Base-by-base conservation (phyloP, 129 eudicot species). In the Ambrosia artemisiifolia region DNA sequence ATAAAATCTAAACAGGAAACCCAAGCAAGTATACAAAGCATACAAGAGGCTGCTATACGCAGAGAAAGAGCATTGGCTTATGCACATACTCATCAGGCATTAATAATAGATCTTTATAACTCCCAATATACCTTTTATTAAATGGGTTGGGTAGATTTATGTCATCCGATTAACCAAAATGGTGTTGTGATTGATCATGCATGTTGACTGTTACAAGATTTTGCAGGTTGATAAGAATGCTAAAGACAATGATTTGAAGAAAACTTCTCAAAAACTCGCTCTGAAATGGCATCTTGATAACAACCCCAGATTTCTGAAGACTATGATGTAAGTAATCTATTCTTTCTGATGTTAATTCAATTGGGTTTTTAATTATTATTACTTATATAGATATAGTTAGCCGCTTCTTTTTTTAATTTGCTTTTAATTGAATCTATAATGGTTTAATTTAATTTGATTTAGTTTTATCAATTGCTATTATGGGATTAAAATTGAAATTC, bases 61-160 rank as follows among this genome's bases (percentile, higher is more conserved):
- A 79, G 99, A 74, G 99, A 95, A 72, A 80, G 99, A 42, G 97
- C 97, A 18, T 78, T 95, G 71, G 99, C 99, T 53, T 95, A 95
- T 83, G 80, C 99, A 40, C 85, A 85, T 79, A 60, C 97, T 38
- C 99, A 86, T 75, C 96, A 94, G 92, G 98, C 88, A 84, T 19
- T 30, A 17, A 4, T 42, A 24, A 24, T 24, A 24, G 28, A 24
- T 24, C 28, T 24, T 24, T 24, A 24, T 24, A 10, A 19, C 34
- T 64, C 24, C 24, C 14, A 62, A 35, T 24, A n/a, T n/a, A n/a
- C n/a, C n/a, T n/a, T n/a, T 24, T 24, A 24, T 24, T 24, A 24
- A 24, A 24, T 24, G 28, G 28, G 28, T 1, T 24, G 28, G 28
- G 28, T 24, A 24, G 28, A 24, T 24, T 24, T 24, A 24, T 1